Evolutionary conservation across 768 basidiomycete species (phyloP), one percentile per base, ranked within the genome.

Genomic region (Ramaria sp.): DNA sequence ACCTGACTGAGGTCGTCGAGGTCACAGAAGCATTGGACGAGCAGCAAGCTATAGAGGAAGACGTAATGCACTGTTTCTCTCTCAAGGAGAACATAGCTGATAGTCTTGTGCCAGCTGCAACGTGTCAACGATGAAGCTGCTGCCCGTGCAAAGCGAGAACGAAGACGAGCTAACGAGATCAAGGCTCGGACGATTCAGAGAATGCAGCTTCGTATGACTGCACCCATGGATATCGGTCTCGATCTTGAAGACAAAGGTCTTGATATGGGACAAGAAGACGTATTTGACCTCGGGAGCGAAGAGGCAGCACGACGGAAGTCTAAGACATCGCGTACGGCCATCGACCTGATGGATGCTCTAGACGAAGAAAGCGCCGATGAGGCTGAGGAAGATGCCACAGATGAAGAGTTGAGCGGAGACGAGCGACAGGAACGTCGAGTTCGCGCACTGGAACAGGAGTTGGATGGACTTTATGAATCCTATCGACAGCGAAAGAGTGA

Each of bases 191-290:
- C 91, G 0, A 83, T 98, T 38, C 89, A 91, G 64, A 85, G 94
- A 50, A 87, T 98, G 81, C 96, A 98, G 65, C 76, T 98, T 44
- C 85, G 89, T 64, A 99, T 99, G 96, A 89, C 88, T 12, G 91
- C 92, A 18, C 96, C 96, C n/a, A 72, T 94, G 60, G 96, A 97
- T 61, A 93, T 98, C 59, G 94, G 93, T 65, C 68, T 93, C 56
- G 89, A 92, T 62, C 86, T 87, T 61, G 74, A 78, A 50, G 92
- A 95, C 59, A 70, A 79, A 2, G 75, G 85, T 16, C 74, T 95
- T 16, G 73, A 70, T n/a, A 64, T 78, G 22, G 88, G 88, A 5
- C 84, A 87, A 61, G 86, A 83, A 24, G 93, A 98, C 61, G 72
- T 96, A 22, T 98, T 98, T 62, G 90, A 94, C 63, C 77, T 98